phyloP scores from a whole-genome alignment of 208 protist genomes.

The Vickermania spadyakhi region DNA sequence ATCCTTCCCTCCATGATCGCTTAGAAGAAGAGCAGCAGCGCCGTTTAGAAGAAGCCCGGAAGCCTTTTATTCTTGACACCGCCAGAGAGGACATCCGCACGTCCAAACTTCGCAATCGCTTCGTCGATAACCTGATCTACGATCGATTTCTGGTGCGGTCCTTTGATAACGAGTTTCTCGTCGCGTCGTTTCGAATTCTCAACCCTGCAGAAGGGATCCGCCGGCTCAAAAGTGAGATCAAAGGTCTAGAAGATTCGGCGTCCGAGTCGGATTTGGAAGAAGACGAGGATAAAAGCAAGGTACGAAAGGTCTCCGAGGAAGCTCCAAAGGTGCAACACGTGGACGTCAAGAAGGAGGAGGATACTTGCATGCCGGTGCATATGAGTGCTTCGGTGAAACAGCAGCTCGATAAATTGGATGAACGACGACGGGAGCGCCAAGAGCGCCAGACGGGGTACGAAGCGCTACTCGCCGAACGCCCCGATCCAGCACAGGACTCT shows the following conservation, averaged over 20 bases:
- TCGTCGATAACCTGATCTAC: constrained; percentile 85
- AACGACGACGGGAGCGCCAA: constrained; percentile 66
- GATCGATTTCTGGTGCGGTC: constrained; percentile 86
- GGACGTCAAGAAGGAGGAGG: background rate
- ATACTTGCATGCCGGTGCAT: background rate
- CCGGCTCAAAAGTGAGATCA: constrained; percentile 42
- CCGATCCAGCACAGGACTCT: constrained; percentile 79
- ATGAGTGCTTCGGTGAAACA: constrained; percentile 66
- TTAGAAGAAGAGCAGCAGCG: constrained; percentile 62
- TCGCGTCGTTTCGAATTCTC: constrained; percentile 86
- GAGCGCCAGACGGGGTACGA: constrained; percentile 60
- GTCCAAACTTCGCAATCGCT: constrained; percentile 80
- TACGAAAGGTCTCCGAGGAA: constrained; percentile 3
- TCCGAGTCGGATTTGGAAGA: constrained; percentile 13
- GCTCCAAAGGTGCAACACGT: background rate
- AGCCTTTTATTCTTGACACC: constrained; percentile 68
- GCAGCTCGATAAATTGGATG: constrained; percentile 85
- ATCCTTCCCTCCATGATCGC: constrained; percentile 61
- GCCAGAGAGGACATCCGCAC: constrained; percentile 80
- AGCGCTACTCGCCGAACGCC: constrained; percentile 50
- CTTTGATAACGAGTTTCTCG: constrained; percentile 56
- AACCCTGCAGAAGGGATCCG: constrained; percentile 42
- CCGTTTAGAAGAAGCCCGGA: constrained; percentile 54
- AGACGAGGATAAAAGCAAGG: constrained; percentile 8
- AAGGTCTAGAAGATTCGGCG: constrained; percentile 41